Evolutionary conservation across 2,329 filamentous ascomycete species (phyloP).

Genomic region (Tolypocladium guangdongense): DNA sequence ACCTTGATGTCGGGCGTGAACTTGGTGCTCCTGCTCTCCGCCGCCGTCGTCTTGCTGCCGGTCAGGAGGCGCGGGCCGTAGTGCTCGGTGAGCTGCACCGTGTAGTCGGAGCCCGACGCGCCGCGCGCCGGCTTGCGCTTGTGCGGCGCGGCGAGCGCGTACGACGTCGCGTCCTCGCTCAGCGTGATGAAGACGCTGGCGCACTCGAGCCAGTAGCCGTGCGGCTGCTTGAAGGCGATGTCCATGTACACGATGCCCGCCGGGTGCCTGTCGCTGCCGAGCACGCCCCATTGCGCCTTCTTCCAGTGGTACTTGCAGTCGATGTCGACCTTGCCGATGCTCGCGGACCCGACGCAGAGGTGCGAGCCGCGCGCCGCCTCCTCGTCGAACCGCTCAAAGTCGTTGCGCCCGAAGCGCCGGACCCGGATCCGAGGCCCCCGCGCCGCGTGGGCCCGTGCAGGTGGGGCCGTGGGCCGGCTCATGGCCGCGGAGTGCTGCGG

Average conservation of each 20-base stretch:
- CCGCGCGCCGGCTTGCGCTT: neutral
- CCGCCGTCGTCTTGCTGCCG: neutral
- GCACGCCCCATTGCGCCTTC: constrained; percentile 8
- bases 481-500: neutral
- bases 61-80: constrained; percentile 2
- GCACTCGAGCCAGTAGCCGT: constrained; percentile 5
- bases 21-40: neutral
- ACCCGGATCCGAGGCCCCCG: constrained; percentile 4
- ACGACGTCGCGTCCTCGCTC: constrained; percentile 3
- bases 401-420: constrained; percentile 8
- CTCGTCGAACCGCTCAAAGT: constrained; percentile 10
- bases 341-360: constrained; percentile 6
- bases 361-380: constrained; percentile 5
- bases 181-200: constrained; percentile 9
- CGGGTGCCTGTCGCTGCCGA: constrained; percentile 3
- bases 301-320: constrained; percentile 10
- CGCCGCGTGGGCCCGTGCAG: neutral
- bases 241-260: constrained; percentile 12
- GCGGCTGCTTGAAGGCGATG: constrained; percentile 8
- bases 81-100: constrained; percentile 2
- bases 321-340: constrained; percentile 9
- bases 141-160: constrained; percentile 1
- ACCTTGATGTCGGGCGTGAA: neutral
- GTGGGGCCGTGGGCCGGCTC: neutral
- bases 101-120: neutral